Percentiles rank a stretch among this genome's conserved stretches.
phyloP scores from a whole-genome alignment of 1,284 basidiomycete species.

The Sporisorium iseilematis-ciliati region DNA sequence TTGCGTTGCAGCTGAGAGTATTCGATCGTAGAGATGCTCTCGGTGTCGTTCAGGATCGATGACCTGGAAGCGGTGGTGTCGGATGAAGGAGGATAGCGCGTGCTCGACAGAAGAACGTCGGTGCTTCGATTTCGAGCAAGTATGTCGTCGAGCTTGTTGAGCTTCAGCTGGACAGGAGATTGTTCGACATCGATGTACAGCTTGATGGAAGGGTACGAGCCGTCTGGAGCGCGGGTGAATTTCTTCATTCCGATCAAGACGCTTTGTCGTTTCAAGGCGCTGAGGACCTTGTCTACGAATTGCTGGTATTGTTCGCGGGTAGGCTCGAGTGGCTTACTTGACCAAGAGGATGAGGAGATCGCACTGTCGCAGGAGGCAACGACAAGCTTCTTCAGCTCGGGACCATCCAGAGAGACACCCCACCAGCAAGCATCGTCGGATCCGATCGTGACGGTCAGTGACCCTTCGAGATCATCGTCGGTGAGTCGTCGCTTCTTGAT shows the following conservation, averaged over 20 bases:
- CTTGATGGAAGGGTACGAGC: constrained; percentile 14
- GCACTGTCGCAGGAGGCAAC: not conserved
- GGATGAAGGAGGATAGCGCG: not conserved
- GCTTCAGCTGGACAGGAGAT: constrained; percentile 13
- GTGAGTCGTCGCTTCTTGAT: not conserved
- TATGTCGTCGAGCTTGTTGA: constrained; percentile 4
- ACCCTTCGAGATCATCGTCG: not conserved
- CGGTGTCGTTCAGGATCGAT: not conserved
- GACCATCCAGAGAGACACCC: constrained; percentile 3
- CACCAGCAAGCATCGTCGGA: constrained; percentile 26
- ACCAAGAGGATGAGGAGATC: not conserved
- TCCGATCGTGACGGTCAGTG: constrained; percentile 12
- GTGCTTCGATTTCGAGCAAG: constrained; percentile 15
- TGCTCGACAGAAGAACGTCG: constrained; percentile 1
- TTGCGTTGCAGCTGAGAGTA: constrained; percentile 15
- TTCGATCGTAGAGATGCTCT: constrained; percentile 6
- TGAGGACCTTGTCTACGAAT: constrained; percentile 12
- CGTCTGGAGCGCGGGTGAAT: not conserved
- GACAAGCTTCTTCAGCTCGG: not conserved
- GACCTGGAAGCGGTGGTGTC: not conserved
- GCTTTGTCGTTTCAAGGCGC: constrained; percentile 13
- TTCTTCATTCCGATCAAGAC: constrained; percentile 20
- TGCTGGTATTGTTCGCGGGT: not conserved
- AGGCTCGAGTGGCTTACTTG: not conserved
- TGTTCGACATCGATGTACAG: constrained; percentile 22